These are phyloP conservation scores for Heliosperma pusillum DNA, from an alignment of 148 eudicot genomes.

Conservation along the genomic window DNA sequence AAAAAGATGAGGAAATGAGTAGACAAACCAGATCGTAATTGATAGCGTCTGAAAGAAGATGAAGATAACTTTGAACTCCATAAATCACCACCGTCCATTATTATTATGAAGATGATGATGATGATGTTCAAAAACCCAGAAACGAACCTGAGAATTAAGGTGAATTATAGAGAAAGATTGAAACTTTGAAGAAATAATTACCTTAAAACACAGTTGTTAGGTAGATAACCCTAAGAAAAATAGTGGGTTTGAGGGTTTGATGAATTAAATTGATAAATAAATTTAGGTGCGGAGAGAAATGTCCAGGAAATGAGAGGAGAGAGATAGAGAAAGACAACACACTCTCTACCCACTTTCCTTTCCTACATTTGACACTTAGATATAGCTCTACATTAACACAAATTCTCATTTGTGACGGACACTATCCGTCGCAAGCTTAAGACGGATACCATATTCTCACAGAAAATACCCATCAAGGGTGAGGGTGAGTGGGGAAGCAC, in stretches of 20 bases:
- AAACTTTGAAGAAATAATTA: not conserved
- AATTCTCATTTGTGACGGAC: no score
- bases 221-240: not conserved
- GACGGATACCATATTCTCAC: no score
- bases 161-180: not conserved
- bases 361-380: not conserved
- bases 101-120: not conserved
- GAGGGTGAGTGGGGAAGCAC: no score
- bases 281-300: conserved; percentile 12
- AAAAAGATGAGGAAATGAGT: not conserved
- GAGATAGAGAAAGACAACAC: conserved; percentile 17
- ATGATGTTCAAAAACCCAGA: conserved; percentile 7
- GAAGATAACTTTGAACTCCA: conserved; percentile 10
- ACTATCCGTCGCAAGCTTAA: no score
- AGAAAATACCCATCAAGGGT: no score
- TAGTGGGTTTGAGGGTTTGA: not conserved
- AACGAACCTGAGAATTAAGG: not conserved
- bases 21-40: conserved; percentile 12
- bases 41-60: conserved; percentile 21
- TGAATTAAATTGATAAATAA: not conserved
- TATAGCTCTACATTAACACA: no score
- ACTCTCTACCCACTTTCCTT: conserved; percentile 37
- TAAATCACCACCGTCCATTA: conserved; percentile 11
- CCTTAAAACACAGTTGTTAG: not conserved
- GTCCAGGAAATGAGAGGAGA: conserved; percentile 30